phyloP scores from a whole-genome alignment of 306 rosid species.

The Arachis hypogaea region DNA sequence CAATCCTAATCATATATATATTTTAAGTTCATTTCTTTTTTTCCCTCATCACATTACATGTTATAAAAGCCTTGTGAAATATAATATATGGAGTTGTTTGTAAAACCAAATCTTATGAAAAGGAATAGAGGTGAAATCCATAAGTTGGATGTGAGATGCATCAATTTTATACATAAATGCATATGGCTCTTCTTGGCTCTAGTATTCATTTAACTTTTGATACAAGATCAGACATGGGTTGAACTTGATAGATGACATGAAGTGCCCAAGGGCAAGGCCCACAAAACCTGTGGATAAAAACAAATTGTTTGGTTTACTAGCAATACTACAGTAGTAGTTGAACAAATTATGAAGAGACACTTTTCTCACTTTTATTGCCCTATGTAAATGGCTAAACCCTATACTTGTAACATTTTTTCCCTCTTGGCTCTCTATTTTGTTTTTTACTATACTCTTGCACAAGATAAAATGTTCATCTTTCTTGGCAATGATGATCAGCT shows the following conservation, averaged over 20 bases:
- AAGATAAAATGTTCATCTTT: conserved; percentile 23
- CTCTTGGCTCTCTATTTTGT: background rate
- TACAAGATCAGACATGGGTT: background rate
- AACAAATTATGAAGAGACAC: background rate
- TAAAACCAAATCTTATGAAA: background rate
- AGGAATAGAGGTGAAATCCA: conserved; percentile 1
- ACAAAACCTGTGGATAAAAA: background rate
- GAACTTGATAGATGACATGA: background rate
- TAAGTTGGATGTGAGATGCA: background rate
- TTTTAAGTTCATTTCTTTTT: background rate
- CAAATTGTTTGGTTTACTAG: background rate
- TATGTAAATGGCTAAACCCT: background rate
- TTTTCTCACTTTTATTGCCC: too few relatives aligned
- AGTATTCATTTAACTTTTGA: background rate
- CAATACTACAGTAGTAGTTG: background rate
- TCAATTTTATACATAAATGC: background rate
- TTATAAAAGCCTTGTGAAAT: background rate
- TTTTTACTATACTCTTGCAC: conserved; percentile 1
- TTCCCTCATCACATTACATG: background rate
- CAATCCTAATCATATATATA: background rate
- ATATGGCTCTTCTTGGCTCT: background rate
- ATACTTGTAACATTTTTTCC: background rate
- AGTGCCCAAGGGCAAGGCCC: background rate
- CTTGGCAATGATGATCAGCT: conserved; percentile 29
- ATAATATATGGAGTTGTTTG: background rate